Evolutionary conservation across 768 basidiomycete genomes (phyloP), one percentile per base, ranked within the genome.

Genomic region (Boletus sp.): DNA sequence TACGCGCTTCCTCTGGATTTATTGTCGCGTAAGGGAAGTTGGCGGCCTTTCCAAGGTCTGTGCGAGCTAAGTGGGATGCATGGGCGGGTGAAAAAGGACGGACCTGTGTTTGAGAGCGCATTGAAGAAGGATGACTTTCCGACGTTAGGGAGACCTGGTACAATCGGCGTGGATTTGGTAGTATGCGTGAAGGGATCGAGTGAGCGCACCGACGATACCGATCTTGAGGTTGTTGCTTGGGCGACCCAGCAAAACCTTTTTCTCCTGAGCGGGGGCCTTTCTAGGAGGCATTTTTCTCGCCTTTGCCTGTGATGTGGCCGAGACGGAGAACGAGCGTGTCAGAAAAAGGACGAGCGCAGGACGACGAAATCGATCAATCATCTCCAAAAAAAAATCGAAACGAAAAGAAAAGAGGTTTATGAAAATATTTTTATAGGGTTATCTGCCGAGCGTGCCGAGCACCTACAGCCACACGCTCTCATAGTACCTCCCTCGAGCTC

Each of bases 101-200:
- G 33, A 92, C 92, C 92, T 59, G 92, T 93, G 66, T 94, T 84
- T 33, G 96, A 95, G 51, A 98, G 83, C 39, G 81, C 89, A 74
- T 99, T 99, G 85, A 99, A 99, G 76, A 98, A 96, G n/a, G 94
- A 97, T 0, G 92, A 94, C 75, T 99, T 98, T 61, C 97, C 97
- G 64, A 98, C 96, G 72, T 99, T 98, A 52, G 96, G 94, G 40
- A 97, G 75, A 71, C 92, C 91, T 94, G 50, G 40, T 45, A 30
- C 39, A 57, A 57, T 70, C 36, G 24, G 32, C 5, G 6, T 58
- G 28, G 30, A 50, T 41, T 56, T 32, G 29, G 37, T 7, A 18
- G 48, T 9, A 4, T 29, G 10, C 37, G 24, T 3, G 33, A 29
- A 17, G 10, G 30, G 32, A 37, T 2, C 28, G 36, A n/a, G 55